Evolutionary conservation across 2,329 filamentous ascomycete genomes (phyloP), one percentile per base, ranked within the genome.

Genomic region (Alternaria incomplexa): DNA sequence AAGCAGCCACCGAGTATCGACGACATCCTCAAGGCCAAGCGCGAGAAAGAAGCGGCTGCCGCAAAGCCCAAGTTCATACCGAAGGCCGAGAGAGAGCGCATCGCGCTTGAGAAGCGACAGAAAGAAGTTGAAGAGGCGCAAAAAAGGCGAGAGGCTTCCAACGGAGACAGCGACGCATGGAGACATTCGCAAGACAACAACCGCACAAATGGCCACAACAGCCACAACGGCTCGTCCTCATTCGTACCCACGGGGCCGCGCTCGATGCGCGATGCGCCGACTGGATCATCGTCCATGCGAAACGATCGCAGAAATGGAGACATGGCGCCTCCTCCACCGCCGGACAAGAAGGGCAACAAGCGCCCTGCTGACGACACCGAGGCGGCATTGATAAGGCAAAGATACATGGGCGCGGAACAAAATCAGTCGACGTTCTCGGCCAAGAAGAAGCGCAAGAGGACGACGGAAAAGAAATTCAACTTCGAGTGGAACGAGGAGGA

Each of bases 401-500:
- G 93, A 65, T 99, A 99, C 76, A 94, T 98, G 87, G 96, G 96
- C 4, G 91, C 93, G 1, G 93, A 97, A 67, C 89, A 92, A 56
- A 96, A 96, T 68, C 88, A 90, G 67, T 94, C 91, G 5, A 97
- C 88, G 40, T 97, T 98, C 76, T 97, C 93, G 0, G 94, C 94
- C 1, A 93, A 96, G 83, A 99, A 98, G 86, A 98, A 98, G 84
- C 88, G 95, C 60, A 91, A 92, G 83, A 87, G 95, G 65, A 97
- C 93, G 1, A 96, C 93, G 1, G 95, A 97, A 76, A 93, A 94
- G 81, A 98, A 99, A 79, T 99, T 99, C 84, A 99, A 97, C 74
- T 99, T 99, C 73, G 96, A 97, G 73, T 99, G 96, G 96, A 96
- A 97, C 71, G 87, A 89, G 1, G 92, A 96, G 64, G 96, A 99